Evolutionary conservation across 1,284 basidiomycete species (phyloP), one percentile per base, ranked within the genome.

Genomic region (Exobasidium rhododendri): DNA sequence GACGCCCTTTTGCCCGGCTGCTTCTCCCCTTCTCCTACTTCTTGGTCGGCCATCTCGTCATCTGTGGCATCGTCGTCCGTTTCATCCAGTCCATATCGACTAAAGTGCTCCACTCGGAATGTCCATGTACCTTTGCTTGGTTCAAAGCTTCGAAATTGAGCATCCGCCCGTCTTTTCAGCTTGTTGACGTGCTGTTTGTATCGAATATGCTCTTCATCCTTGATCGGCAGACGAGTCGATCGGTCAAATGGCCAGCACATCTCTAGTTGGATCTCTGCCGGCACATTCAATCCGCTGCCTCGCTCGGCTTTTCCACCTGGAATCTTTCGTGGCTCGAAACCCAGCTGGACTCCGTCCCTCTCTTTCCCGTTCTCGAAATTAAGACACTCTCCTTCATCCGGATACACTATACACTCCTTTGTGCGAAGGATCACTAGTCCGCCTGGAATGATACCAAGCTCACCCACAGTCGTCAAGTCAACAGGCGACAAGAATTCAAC

Each of bases 391-490:
- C 73, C 77, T 54, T 71, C 87, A 67, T 96, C 92, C 1, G 93
- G 92, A 80, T 98, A 98, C 54, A 98, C 92, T 61, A 86, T 88
- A 73, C 91, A 90, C 80, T 96, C 91, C 82, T 91, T 90, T 78
- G 92, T 88, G 63, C 92, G 89, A 77, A 99, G 93, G 56, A 89
- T 85, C 44, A 98, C 87, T 64, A 93, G 85, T 60, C 88, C 86
- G n/a, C 94, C 96, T 4, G 92, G 84, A 31, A 98, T 85, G 59
- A 88, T 87, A 26, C 87, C 85, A 49, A 98, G 85, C 72, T 88
- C 89, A 20, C 87, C 83, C 55, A 97, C 83, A 24, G 88, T 87
- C 20, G 93, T 97, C 60, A 98, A 85, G 79, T 98, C 93, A 60
- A 98, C 94, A 5, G 74, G 74, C 63, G 92, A 88, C 50, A 92